Percentiles rank a stretch among this genome's conserved stretches.
Conservation (phyloP, 1,284 basidiomycete species). For the Blastosporella zonata region DNA sequence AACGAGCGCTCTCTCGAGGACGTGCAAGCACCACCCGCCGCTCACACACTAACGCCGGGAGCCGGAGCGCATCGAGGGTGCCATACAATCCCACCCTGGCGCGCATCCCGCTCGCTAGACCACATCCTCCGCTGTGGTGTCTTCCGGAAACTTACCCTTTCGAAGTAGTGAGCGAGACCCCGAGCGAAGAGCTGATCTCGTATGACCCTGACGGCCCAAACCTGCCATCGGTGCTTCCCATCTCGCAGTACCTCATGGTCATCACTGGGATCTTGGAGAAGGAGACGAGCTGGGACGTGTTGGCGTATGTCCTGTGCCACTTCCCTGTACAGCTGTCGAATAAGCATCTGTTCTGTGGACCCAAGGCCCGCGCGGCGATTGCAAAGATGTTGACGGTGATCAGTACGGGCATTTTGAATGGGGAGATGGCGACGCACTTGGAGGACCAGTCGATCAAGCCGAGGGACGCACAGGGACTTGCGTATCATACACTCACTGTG, state of each 20-base stretch:
- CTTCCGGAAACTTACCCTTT: constrained; percentile 77
- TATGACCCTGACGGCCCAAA: constrained; percentile 65
- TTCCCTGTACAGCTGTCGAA: constrained; percentile 91
- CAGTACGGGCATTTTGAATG: constrained; percentile 65
- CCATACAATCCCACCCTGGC: constrained; percentile 26
- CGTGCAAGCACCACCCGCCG: constrained; percentile 43
- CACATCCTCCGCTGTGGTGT: constrained; percentile 68
- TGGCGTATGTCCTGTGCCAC: constrained; percentile 91
- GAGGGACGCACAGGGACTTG: constrained; percentile 85
- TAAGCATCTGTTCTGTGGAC: constrained; percentile 96
- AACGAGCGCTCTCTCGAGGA: constrained; percentile 57
- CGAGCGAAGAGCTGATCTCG: constrained; percentile 72
- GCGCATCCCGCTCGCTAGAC: constrained; percentile 26
- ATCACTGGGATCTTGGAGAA: constrained; percentile 70
- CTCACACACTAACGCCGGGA: constrained; percentile 48
- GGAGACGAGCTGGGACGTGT: constrained; percentile 90
- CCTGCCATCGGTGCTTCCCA: constrained; percentile 59
- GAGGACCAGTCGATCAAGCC: constrained; percentile 63
- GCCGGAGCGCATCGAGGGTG: constrained; percentile 73
- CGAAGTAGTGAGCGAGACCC: constrained; percentile 59
- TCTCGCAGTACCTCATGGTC: constrained; percentile 75
- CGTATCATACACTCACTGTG: constrained; percentile 87
- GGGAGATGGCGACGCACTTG: constrained; percentile 51
- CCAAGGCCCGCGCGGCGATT: constrained; percentile 67
- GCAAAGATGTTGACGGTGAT: constrained; percentile 66